Base-by-base conservation (phyloP, 352 stramenopile genomes). In the Phytophthora crassamura region DNA sequence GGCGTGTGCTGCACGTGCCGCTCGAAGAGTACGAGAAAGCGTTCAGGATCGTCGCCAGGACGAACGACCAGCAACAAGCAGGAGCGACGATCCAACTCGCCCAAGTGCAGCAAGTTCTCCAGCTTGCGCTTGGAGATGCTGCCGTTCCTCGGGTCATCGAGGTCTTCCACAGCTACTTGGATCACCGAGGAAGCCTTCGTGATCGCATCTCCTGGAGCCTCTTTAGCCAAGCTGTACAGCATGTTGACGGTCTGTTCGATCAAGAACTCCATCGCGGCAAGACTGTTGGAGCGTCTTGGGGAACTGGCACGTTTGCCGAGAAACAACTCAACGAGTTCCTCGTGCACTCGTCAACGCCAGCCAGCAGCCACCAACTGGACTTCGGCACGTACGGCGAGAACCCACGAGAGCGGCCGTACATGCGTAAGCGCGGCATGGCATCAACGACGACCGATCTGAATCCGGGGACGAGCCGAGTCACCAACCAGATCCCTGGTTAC, bases 401-500 rank as follows among this genome's bases (percentile, higher is more conserved):
- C 28, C 86, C 83, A 5, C 61, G 72, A n/a, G 74, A 84, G 1
- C 72, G 87, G 0, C 82, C 84, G 16, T 94, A 93, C 67, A 77
- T 91, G 72, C 78, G 86, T 28, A 89, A 80, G 58, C 69, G 79
- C 30, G 86, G 84, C 34, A 96, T 96, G 86, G 86, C 84, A 11
- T 89, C 84, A 3, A 94, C 86, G 7, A 93, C 86, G 6, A 67
- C 74, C 8, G 89, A 96, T 42, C 41, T 96, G 33, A 86, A 89
- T 20, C 64, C 72, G 0, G 89, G 85, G 15, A 93, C 87, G 32
- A 78, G 74, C 8, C 80, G 87, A 33, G 77, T 86, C 36, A 95
- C 88, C 7, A 88, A 87, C 69, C 89, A 96, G 42, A 88, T 94
- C 15, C 87, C 87, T 12, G 87, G 87, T 12, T 95, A 96, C 51